Evolutionary conservation across 2,329 filamentous ascomycete species (phyloP), one percentile per base, ranked within the genome.

Genomic region (Madurella fahalii): DNA sequence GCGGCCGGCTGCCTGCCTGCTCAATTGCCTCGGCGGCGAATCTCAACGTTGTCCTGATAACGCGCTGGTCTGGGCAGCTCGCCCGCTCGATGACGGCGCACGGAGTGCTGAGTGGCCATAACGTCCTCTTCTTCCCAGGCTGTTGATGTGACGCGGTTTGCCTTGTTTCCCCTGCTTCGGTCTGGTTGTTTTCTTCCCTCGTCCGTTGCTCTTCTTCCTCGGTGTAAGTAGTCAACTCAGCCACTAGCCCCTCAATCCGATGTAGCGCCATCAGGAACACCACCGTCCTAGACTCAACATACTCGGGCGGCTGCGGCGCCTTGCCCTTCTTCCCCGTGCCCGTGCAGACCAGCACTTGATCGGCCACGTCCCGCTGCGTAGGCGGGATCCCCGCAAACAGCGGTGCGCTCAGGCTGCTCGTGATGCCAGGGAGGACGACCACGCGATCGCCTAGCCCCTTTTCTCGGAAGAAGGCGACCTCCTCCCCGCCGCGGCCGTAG

Each of bases 211-310:
- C 52, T 25, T 58, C 58, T 63, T 62, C 75, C 16, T 58, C 71
- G 56, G 62, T 69, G 58, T 73, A 69, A 11, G 68, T 69, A 0
- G 83, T 87, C 56, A 99, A 74, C 65, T 89, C 88, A 7, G 78
- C 76, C 0, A 96, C 80, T 1, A 99, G 75, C 0, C 84, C 87
- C 3, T 73, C 75, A 15, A 99, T 84, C 49, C 94, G 82, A 72
- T 99, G 94, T 59, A 99, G 74, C 4, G 90, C 90, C 94, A 99
- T 99, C 46, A 99, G 74, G 61, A 97, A 96, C 4, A 99, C 89
- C 1, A 94, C 89, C 0, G 94, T 97, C 54, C 92, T 81, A 9
- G 82, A 87, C 2, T 79, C 69, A 0, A 92, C 82, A 68, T 85
- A 96, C 58, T 85, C 85, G 0, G 94, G 94, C 34, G 91, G 90